Evolutionary conservation across 2,329 filamentous ascomycete genomes (phyloP), one percentile per base, ranked within the genome.

Genomic region (Fusarium musae): DNA sequence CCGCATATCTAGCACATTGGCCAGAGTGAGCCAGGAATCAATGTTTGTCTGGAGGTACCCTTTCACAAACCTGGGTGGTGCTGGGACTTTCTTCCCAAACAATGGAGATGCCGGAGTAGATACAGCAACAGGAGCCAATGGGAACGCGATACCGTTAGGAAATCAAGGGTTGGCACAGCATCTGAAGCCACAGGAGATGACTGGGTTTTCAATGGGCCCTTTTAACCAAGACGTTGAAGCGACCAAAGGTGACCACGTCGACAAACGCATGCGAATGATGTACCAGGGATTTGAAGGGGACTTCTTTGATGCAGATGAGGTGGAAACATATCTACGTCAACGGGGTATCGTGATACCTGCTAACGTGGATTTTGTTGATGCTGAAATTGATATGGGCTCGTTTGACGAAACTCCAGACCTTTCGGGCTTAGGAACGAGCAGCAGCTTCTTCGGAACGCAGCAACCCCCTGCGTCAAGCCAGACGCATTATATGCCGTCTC

Each of bases 231-330:
- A 77, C 8, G 78, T 85, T 5, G 82, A 82, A 36, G 74, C 82
- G 2, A 79, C 83, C 3, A 80, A 84, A 23, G 85, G 87, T 32
- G 79, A 82, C 10, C 75, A 82, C 26, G 74, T 91, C 12, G 83
- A 85, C 42, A 77, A 80, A 17, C 83, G 85, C 21, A 84, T 92
- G 73, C 83, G 83, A 26, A 86, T 88, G 71, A 86, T 85, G 43
- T 80, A 91, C 12, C 86, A 88, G 2, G 92, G 90, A 0, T 93
- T 91, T 69, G 88, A 92, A 66, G 93, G 93, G 9, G 89, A 93
- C 57, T 96, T 93, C 85, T 93, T 93, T 74, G 93, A 96, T 77
- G 84, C 90, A 1, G 88, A 93, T 66, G 94, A 96, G 79, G 91
- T 95, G 0, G 92, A 96, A 80, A 86, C 88, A 17, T 96, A 95